phyloP scores from a whole-genome alignment of 208 protist species.

The Wallacemonas rigidus region DNA sequence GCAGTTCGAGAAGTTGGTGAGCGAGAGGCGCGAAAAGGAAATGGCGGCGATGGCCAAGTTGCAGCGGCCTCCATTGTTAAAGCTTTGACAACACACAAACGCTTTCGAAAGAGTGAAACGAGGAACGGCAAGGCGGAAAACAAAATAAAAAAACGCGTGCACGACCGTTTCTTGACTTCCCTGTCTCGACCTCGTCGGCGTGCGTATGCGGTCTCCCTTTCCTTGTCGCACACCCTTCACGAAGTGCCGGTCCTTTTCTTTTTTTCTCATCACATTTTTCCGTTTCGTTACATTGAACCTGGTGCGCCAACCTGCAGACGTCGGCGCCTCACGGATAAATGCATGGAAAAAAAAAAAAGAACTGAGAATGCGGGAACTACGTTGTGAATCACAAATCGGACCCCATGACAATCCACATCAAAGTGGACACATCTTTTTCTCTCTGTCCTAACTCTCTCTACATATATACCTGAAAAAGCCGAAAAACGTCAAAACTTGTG shows the following conservation, averaged over 20 bases:
- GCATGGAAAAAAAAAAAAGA: conserved; percentile 8
- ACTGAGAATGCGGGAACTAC: neutral
- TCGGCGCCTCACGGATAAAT: too few species aligned
- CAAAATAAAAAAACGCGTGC: neutral
- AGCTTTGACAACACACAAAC: conserved; percentile 5
- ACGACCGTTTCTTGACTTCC: too few species aligned
- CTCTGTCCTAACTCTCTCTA: neutral
- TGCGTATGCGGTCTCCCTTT: too few species aligned
- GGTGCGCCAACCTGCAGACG: too few species aligned
- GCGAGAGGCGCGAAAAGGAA: conserved; percentile 45
- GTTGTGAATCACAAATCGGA: too few species aligned
- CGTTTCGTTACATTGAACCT: neutral
- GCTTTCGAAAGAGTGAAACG: neutral
- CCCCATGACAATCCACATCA: too few species aligned
- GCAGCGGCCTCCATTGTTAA: conserved; percentile 6
- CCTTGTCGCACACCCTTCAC: too few species aligned
- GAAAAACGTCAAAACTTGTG: too few species aligned
- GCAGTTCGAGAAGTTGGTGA: conserved; percentile 58
- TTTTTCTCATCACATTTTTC: neutral
- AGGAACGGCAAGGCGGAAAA: neutral
- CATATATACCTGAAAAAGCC: too few species aligned
- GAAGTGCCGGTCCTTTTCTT: too few species aligned
- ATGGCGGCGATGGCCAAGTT: conserved; percentile 15
- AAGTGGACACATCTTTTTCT: neutral
- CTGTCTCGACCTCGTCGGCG: too few species aligned